A percentile compares a stretch with the other conserved stretches of the same genome.
Conservation (phyloP, 306 rosid genomes). For the Begonia fuchsioides region DNA sequence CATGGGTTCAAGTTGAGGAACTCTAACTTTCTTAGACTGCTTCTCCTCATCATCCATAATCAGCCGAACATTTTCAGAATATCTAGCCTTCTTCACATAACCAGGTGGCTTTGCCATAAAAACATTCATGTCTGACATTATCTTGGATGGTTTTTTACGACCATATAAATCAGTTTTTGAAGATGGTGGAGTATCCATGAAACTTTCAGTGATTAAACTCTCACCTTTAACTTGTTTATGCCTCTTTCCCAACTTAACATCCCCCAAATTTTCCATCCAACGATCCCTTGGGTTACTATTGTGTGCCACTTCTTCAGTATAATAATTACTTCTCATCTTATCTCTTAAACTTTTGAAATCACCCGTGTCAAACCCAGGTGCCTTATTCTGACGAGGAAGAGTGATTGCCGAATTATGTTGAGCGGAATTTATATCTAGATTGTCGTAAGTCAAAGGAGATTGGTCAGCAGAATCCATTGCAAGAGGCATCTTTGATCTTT, state of each 20-base stretch:
- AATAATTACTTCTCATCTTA: conserved; percentile 32
- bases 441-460: conserved; percentile 33
- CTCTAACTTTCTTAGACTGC: conserved; percentile 34
- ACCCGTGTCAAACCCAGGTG: conserved; percentile 39
- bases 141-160: conserved; percentile 28
- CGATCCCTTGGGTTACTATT: conserved; percentile 14
- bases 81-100: conserved; percentile 36
- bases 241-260: conserved; percentile 46
- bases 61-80: conserved; percentile 45
- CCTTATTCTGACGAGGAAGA: conserved; percentile 33
- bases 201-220: conserved; percentile 29
- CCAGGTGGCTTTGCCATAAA: conserved; percentile 43
- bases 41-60: conserved; percentile 32
- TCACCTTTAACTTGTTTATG: conserved; percentile 39
- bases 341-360: conserved; percentile 40
- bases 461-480: conserved; percentile 29
- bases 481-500: conserved; percentile 37
- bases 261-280: conserved; percentile 39
- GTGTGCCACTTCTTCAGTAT: conserved; percentile 38
- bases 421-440: conserved; percentile 42
- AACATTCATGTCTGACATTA: conserved; percentile 31
- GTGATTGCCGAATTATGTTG: conserved; percentile 37
- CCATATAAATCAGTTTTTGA: conserved; percentile 50
- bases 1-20: conserved; percentile 7
- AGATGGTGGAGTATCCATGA: conserved; percentile 27